Evolutionary conservation across 2,329 filamentous ascomycete genomes (phyloP).

Genomic region (Capronia epimyces): DNA sequence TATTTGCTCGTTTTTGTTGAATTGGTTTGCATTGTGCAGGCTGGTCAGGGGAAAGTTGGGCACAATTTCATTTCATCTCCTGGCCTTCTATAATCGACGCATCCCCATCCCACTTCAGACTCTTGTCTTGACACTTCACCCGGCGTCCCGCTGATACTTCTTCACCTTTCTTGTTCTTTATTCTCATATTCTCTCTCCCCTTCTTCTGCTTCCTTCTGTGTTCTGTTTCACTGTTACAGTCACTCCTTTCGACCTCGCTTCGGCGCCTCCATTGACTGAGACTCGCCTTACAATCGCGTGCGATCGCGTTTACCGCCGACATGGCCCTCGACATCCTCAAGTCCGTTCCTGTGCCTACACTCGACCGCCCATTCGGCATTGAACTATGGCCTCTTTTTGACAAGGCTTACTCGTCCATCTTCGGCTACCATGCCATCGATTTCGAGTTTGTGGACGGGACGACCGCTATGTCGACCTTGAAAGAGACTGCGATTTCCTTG

Average conservation of each 20-base stretch:
- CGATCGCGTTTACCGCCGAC: constrained; percentile 6
- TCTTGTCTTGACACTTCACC: constrained; percentile 1
- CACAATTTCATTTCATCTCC: constrained; percentile 11
- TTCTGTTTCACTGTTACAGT: constrained; percentile 18
- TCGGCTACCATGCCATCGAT: constrained; percentile 77
- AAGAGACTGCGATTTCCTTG: constrained; percentile 73
- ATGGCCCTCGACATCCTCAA: constrained; percentile 21
- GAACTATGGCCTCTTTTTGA: constrained; percentile 92
- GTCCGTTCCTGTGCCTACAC: constrained; percentile 60
- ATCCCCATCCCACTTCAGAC: not conserved
- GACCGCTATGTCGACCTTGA: constrained; percentile 86
- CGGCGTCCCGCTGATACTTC: not conserved
- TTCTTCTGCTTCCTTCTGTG: not conserved
- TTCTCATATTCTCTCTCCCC: not conserved
- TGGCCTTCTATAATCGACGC: constrained; percentile 11
- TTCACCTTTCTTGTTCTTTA: constrained; percentile 4
- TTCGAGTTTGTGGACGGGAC: constrained; percentile 76
- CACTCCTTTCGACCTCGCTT: constrained; percentile 32
- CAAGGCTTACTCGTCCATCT: constrained; percentile 69
- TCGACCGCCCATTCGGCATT: constrained; percentile 89
- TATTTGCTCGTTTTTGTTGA: not conserved
- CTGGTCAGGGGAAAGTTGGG: not conserved
- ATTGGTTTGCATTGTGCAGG: not conserved
- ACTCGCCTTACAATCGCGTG: not conserved
- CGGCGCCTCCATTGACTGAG: constrained; percentile 18